Conservation (phyloP, 352 stramenopile genomes). For the Phytophthora vignae region DNA sequence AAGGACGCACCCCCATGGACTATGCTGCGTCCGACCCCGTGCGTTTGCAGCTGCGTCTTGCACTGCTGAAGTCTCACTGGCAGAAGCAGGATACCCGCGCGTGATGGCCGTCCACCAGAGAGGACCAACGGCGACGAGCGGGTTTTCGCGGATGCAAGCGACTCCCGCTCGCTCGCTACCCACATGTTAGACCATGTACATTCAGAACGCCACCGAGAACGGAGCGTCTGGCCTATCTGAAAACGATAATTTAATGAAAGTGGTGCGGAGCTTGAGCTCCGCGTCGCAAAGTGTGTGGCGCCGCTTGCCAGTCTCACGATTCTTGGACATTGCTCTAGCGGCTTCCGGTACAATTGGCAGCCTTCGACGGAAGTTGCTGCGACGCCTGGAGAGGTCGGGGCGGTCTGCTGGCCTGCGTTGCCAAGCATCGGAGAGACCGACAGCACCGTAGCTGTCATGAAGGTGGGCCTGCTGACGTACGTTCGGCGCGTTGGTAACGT, state of each 20-base stretch:
- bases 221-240: constrained; percentile 22
- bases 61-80: constrained; percentile 65
- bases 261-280: not conserved
- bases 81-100: constrained; percentile 42
- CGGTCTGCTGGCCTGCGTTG: not conserved
- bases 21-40: constrained; percentile 56
- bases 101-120: not conserved
- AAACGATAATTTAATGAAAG: constrained; percentile 37
- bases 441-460: constrained; percentile 11
- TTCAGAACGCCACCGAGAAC: constrained; percentile 12
- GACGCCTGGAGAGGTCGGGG: not conserved
- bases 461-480: constrained; percentile 2
- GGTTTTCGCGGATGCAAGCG: constrained; percentile 15
- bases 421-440: not conserved
- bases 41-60: constrained; percentile 56
- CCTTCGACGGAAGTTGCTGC: too few relatives aligned
- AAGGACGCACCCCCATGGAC: constrained; percentile 49
- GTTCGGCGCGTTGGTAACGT: constrained; percentile 20
- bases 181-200: constrained; percentile 46
- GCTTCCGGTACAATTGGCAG: too few relatives aligned
- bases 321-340: not conserved
- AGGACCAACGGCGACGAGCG: not conserved
- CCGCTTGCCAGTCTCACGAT: not conserved
- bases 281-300: not conserved
- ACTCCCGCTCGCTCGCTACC: constrained; percentile 14